Evolutionary conservation across 2,329 filamentous ascomycete genomes (phyloP).

Genomic region (Aspergillus texensis): DNA sequence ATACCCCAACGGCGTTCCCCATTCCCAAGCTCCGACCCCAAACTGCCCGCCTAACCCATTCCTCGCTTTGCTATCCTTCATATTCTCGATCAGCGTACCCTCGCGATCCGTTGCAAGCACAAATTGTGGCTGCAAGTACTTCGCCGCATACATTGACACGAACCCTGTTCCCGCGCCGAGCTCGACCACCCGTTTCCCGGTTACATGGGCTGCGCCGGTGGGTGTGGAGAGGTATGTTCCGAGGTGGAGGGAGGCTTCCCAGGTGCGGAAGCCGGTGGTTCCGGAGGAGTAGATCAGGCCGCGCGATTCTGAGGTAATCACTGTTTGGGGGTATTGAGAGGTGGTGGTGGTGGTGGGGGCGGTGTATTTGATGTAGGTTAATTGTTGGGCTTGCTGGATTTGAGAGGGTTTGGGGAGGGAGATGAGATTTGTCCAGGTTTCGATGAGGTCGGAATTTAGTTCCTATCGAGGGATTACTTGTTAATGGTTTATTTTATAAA

Average conservation of each 20-base stretch:
- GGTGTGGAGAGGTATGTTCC: constrained; percentile 59
- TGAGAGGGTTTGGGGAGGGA: constrained; percentile 66
- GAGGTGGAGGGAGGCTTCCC: constrained; percentile 69
- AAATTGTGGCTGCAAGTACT: constrained; percentile 55
- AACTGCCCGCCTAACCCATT: constrained; percentile 35
- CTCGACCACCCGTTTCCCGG: constrained; percentile 61
- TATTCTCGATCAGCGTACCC: constrained; percentile 41
- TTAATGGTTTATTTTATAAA: background rate
- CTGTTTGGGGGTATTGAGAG: constrained; percentile 19
- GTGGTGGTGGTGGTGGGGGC: constrained; percentile 26
- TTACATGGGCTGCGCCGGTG: constrained; percentile 49
- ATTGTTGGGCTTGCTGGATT: constrained; percentile 66
- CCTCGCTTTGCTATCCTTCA: constrained; percentile 39
- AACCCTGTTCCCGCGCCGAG: constrained; percentile 70
- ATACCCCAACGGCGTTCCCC: constrained; percentile 37
- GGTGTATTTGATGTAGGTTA: constrained; percentile 74
- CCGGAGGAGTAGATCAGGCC: constrained; percentile 60
- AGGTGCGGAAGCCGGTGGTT: constrained; percentile 69
- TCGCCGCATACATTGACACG: constrained; percentile 64
- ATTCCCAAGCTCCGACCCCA: constrained; percentile 45
- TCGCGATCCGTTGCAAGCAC: constrained; percentile 68
- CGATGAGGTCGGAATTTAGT: constrained; percentile 79
- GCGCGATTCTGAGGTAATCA: constrained; percentile 55
- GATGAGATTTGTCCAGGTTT: constrained; percentile 66
- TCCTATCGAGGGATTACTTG: constrained; percentile 57